Conservation (phyloP, 2,329 filamentous ascomycete species). For the Stagonosporopsis chrysanthemi region DNA sequence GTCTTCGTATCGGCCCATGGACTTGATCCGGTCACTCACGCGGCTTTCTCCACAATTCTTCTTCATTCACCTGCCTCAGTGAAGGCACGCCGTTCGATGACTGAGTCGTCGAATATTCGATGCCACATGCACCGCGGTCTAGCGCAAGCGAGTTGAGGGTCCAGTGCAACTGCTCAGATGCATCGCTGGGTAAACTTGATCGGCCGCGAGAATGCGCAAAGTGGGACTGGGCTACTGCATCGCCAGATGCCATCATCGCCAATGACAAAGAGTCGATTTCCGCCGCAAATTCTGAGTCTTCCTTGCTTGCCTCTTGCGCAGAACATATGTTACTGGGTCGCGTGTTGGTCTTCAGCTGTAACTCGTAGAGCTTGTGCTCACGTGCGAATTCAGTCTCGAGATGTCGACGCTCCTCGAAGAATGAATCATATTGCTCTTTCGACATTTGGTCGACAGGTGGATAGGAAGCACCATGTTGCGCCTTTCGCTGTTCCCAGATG, state of each 20-base stretch:
- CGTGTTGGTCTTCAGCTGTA: slow-evolving; percentile 32
- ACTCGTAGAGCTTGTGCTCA: slow-evolving; percentile 37
- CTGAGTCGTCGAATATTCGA: slow-evolving; percentile 37
- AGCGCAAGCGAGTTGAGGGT: slow-evolving; percentile 41
- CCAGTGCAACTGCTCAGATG: slow-evolving; percentile 48
- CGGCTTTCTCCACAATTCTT: slow-evolving; percentile 39
- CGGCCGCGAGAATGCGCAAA: slow-evolving; percentile 28
- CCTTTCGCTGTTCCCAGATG: slow-evolving; percentile 40
- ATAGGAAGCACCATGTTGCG: slow-evolving; percentile 38
- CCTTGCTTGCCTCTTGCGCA: slow-evolving; percentile 38
- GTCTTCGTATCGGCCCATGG: not conserved
- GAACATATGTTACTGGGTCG: slow-evolving; percentile 44
- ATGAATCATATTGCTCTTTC: slow-evolving; percentile 42
- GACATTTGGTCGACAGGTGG: slow-evolving; percentile 41
- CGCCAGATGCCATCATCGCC: slow-evolving; percentile 36
- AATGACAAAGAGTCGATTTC: slow-evolving; percentile 44
- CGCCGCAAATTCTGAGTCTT: slow-evolving; percentile 42
- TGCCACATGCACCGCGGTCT: slow-evolving; percentile 43
- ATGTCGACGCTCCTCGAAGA: slow-evolving; percentile 40
- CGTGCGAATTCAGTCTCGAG: slow-evolving; percentile 38
- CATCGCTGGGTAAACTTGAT: slow-evolving; percentile 39
- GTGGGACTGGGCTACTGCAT: slow-evolving; percentile 14
- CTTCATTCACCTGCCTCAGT: slow-evolving; percentile 24
- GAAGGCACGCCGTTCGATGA: slow-evolving; percentile 19
- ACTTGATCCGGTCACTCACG: slow-evolving; percentile 14